Base-by-base conservation (phyloP, 2,329 filamentous ascomycete species). In the Diaporthe sp. region DNA sequence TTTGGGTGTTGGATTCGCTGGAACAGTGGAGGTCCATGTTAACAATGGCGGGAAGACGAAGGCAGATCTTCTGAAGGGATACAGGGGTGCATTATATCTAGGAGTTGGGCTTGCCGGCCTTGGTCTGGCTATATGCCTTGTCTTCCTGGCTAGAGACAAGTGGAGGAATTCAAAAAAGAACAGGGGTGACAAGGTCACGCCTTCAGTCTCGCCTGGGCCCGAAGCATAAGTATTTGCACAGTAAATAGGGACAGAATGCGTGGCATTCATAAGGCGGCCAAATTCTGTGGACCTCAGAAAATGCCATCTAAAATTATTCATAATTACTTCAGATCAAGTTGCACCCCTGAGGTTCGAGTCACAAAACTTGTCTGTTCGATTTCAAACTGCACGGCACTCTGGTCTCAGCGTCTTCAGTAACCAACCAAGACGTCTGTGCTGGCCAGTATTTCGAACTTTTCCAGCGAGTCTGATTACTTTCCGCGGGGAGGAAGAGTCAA, bases 1-100 rank as follows among this genome's bases (percentile, higher is more conserved):
- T 3, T 80, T 90, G n/a, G 87, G 86, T 0, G 82, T 91, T 6
- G 89, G 89, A 0, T 86, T 91, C 71, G 89, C 88, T 0, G 89
- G 87, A 0, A 90, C 87, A 0, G 85, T 90, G 15, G 87, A 90
- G 77, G 81, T 82, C 1, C 80, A 89, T 60, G 83, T 88, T 45
- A 79, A 78, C 50, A 76, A 77, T 19, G 79, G 79, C 6, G 79
- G 78, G 8, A 69, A 40, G 57, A 79, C 78, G 10, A 74, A 76
- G 40, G 68, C 40, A 71, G 78, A 78, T 33, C 47, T 76, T 19
- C 52, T 79, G 55, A 74, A 66, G 47, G 79, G 78, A 5, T 79
- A 77, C 72, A 72, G 74, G 50, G 77, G 75, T 17, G 79, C 76
- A 10, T 33, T 77, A 17, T 80, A 80, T 47, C n/a, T 80, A 28